Percentiles rank a stretch among this genome's conserved stretches.
Evolutionary conservation across 768 basidiomycete species (phyloP).

Genomic region (Leccinum subgranulosum): DNA sequence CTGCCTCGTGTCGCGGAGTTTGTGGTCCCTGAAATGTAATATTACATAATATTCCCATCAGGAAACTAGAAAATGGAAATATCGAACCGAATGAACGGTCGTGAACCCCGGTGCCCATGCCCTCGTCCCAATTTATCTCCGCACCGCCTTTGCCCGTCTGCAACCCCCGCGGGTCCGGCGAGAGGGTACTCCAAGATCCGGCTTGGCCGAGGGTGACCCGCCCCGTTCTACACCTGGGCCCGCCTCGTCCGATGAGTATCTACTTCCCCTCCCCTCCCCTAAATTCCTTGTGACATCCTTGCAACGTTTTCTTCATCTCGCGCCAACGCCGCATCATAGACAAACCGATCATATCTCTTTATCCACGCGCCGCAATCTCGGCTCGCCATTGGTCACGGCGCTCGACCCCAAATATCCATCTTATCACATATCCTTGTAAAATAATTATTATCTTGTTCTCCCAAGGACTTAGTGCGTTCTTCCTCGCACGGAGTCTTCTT

Average conservation of each 20-base stretch:
- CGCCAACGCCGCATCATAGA: constrained; percentile 20
- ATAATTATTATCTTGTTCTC: not conserved
- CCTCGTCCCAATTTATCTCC: constrained; percentile 22
- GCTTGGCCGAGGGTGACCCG: constrained; percentile 22
- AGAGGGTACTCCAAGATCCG: constrained; percentile 25
- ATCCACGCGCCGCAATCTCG: constrained; percentile 26
- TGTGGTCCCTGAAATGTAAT: constrained; percentile 32
- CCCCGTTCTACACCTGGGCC: constrained; percentile 2
- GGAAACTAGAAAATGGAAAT: constrained; percentile 1
- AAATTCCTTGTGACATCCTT: constrained; percentile 17
- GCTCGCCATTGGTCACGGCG: constrained; percentile 19
- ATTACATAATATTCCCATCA: constrained; percentile 30
- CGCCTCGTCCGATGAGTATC: constrained; percentile 3
- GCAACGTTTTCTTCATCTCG: constrained; percentile 36
- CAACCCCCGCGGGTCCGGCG: constrained; percentile 28
- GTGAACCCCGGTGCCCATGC: constrained; percentile 29
- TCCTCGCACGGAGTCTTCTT: constrained; percentile 14
- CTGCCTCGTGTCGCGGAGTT: constrained; percentile 33
- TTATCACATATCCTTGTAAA: no score
- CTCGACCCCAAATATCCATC: constrained; percentile 16
- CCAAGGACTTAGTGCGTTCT: constrained; percentile 25
- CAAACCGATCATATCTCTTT: constrained; percentile 20
- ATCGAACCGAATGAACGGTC: constrained; percentile 8
- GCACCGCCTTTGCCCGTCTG: constrained; percentile 14
- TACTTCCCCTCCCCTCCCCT: no score